Evolutionary conservation across 169 alveolate species (phyloP).

Genomic region (Babesia ovata): DNA sequence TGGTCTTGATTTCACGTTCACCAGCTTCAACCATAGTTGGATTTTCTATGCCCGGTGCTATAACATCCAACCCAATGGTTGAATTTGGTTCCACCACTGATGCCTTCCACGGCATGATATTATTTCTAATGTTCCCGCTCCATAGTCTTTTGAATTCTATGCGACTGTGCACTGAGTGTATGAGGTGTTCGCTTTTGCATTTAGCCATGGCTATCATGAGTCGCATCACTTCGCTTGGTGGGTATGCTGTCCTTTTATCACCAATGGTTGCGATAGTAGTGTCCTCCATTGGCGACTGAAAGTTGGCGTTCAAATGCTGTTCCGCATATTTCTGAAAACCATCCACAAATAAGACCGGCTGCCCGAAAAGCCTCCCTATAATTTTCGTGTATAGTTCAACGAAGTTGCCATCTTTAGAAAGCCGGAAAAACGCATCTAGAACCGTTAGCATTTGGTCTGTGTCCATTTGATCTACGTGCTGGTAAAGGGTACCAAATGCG

Average conservation of each 20-base stretch:
- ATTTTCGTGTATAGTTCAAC: slow-evolving; percentile 51
- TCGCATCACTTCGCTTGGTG: slow-evolving; percentile 2
- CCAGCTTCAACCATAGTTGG: no score
- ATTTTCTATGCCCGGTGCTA: no score
- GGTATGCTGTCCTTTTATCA: not conserved
- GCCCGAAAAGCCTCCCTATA: slow-evolving; percentile 15
- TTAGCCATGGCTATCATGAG: slow-evolving; percentile 28
- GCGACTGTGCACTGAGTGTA: slow-evolving; percentile 55
- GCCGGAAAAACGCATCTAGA: slow-evolving; percentile 27
- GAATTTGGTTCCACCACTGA: slow-evolving; percentile 8
- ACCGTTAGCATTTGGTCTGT: slow-evolving; percentile 6
- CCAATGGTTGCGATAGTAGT: not conserved
- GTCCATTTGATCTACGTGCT: slow-evolving; percentile 18
- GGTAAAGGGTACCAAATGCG: slow-evolving; percentile 34
- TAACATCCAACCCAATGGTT: no score
- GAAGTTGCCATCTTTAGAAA: slow-evolving; percentile 43
- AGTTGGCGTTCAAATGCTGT: not conserved
- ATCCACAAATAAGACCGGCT: slow-evolving; percentile 17
- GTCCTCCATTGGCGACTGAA: not conserved
- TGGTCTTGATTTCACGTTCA: no score
- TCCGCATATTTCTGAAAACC: slow-evolving; percentile 40
- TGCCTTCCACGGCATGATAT: slow-evolving; percentile 54
- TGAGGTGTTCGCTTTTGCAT: slow-evolving; percentile 56
- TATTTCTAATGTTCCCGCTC: slow-evolving; percentile 39
- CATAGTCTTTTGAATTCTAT: slow-evolving; percentile 65